These are phyloP conservation scores for Fusarium chuoi DNA, from an alignment of 2,329 filamentous ascomycete species.

Conservation along the genomic window DNA sequence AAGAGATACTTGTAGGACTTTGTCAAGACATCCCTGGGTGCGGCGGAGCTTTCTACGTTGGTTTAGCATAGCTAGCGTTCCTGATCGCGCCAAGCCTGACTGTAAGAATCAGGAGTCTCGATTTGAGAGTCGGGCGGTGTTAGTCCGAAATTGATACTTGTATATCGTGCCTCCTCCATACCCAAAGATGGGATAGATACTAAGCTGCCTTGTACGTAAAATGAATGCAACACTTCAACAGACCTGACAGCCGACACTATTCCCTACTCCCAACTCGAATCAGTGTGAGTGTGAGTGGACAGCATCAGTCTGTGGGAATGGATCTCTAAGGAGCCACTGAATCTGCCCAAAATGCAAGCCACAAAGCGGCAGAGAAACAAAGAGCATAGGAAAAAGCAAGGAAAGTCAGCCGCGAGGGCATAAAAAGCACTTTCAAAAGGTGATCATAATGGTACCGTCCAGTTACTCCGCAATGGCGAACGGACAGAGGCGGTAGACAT, in stretches of 20 bases:
- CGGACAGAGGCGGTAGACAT: background rate
- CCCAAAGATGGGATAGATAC: background rate
- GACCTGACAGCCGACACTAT: slow-evolving; percentile 1
- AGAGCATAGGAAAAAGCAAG: slow-evolving; percentile 15
- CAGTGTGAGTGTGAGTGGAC: slow-evolving; percentile 29
- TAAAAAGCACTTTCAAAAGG: background rate
- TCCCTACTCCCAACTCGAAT: background rate
- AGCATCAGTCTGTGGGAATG: slow-evolving; percentile 32
- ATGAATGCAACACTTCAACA: slow-evolving; percentile 7
- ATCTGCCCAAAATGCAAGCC: slow-evolving; percentile 21
- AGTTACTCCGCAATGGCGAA: background rate
- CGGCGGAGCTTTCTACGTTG: background rate
- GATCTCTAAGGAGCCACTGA: slow-evolving; percentile 25
- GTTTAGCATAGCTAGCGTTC: background rate
- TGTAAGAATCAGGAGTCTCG: background rate
- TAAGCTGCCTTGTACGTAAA: slow-evolving; percentile 15
- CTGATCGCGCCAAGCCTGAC: slow-evolving; percentile 10
- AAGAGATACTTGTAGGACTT: slow-evolving; percentile 13
- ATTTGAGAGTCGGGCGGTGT: slow-evolving; percentile 1
- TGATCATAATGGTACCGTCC: background rate
- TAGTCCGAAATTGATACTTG: background rate
- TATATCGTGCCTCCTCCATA: background rate
- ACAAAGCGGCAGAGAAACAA: slow-evolving; percentile 18
- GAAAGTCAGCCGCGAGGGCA: background rate
- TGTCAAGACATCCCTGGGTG: background rate